phyloP scores from a whole-genome alignment of 1,139 yeast genomes.

The Diutina ranongensis region DNA sequence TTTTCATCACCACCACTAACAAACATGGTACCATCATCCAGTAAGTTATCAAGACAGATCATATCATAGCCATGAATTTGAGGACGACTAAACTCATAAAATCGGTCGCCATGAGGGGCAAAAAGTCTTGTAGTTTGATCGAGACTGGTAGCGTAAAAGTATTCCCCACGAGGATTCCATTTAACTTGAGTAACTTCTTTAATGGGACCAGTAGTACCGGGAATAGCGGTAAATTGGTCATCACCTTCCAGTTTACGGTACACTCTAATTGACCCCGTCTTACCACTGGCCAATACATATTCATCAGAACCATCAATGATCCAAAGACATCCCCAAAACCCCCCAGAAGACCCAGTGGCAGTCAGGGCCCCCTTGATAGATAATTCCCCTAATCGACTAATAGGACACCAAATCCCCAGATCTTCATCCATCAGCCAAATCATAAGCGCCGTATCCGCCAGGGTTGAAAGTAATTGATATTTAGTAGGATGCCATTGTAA shows the following conservation, averaged over 20 bases:
- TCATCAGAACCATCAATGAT: conserved; percentile 29
- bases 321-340: conserved; percentile 92
- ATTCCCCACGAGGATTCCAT: conserved; percentile 66
- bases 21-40: conserved; percentile 38
- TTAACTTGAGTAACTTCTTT: conserved; percentile 66
- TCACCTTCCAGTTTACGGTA: conserved; percentile 36
- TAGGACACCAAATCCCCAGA: conserved; percentile 88
- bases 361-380: conserved; percentile 95
- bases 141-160: conserved; percentile 61
- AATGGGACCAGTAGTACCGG: conserved; percentile 70
- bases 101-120: conserved; percentile 43
- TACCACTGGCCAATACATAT: conserved; percentile 68
- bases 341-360: conserved; percentile 97
- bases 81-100: conserved; percentile 84
- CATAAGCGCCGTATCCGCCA: conserved; percentile 92
- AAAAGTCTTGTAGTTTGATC: conserved; percentile 90
- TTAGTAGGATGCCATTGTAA: conserved; percentile 66
- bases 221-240: conserved; percentile 18
- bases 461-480: conserved; percentile 62
- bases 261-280: conserved; percentile 84
- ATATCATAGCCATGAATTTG: conserved; percentile 98
- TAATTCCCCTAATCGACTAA: conserved; percentile 75
- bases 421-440: conserved; percentile 86
- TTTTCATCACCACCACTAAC: conserved; percentile 97
- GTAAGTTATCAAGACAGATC: conserved; percentile 65